Evolutionary conservation across 177 flowering plant genomes (phyloP), one percentile per base, ranked within the genome.

Genomic region (Telopea speciosissima): DNA sequence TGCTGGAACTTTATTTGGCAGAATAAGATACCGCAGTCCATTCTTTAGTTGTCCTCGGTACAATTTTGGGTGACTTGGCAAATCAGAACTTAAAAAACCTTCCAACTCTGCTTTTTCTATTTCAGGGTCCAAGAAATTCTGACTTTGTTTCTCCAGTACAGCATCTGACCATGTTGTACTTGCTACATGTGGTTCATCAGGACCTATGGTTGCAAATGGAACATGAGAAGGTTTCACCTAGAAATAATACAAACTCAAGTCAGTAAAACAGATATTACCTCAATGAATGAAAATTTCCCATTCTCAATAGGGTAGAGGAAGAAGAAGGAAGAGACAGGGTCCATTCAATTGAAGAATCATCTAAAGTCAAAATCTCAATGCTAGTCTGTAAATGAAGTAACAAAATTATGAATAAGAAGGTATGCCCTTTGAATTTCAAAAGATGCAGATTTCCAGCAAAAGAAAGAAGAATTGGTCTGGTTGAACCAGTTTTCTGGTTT

Each of bases 121-220:
- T 59, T 88, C 89, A 73, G 79, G 81, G 76, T 83, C 86, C 72
- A 83, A 78, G 14, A 73, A 70, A 74, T 80, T 86, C 7, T 79
- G 56, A 65, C 84, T 85, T 76, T 83, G 91, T 74, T 88, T 87
- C 78, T 91, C 97, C 60, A 85, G 63, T 77, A 85, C 59, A 66
- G 88, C 88, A 77, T 89, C 97, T 11, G 96, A 87, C 91, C 89
- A 89, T 63, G 89, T 68, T 67, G 90, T 87, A 78, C 90, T 87
- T n/a, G 98, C 94, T 64, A 94, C 99, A 83, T 93, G 99, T 65
- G 98, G 99, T 87, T 93, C 99, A 82, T 90, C 95, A 52, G 98
- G 99, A 72, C 99, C 99, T 44, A 87, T 84, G 74, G 92, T 80
- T 58, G 97, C 97, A 82, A 45, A 60, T 52, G 84, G 81, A 83